Conservation (phyloP, 805 yeast species). For the Myxozyma mucilagina region DNA sequence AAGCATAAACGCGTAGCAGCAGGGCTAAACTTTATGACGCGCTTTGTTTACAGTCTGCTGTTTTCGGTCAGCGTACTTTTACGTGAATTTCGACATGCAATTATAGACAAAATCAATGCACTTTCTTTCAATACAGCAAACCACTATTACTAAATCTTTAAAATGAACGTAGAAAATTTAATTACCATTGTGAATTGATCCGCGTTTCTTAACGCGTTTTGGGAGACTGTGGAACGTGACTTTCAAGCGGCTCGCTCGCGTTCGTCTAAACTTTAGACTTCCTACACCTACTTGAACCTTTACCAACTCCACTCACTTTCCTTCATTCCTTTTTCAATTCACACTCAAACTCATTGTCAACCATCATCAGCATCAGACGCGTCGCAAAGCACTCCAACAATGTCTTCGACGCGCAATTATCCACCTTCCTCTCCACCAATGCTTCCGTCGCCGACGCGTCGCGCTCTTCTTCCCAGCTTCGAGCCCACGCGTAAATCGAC, state of each 20-base stretch:
- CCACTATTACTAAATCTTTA: too few species aligned
- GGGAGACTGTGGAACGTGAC: constrained; percentile 7
- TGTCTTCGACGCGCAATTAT: constrained; percentile 40
- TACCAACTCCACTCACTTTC: not conserved
- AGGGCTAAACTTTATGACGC: not conserved
- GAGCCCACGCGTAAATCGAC: constrained; percentile 14
- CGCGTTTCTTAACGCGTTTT: not conserved
- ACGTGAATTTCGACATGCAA: too few species aligned
- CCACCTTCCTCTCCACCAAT: constrained; percentile 55
- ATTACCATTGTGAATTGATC: not conserved
- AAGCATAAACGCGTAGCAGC: not conserved
- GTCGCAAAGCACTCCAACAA: not conserved
- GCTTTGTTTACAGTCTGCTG: constrained; percentile 4
- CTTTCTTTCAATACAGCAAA: too few species aligned
- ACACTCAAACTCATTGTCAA: not conserved
- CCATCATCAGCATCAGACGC: not conserved
- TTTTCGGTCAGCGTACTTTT: not conserved
- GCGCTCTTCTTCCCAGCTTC: constrained; percentile 28
- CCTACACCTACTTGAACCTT: not conserved
- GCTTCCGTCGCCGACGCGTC: constrained; percentile 16
- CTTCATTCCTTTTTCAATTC: not conserved
- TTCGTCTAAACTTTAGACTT: not conserved
- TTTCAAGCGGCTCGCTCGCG: not conserved
- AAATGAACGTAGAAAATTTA: too few species aligned
- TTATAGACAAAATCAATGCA: too few species aligned